Evolutionary conservation across 2,329 filamentous ascomycete genomes (phyloP).

Genomic region (Pseudophaeomoniella oleicola): DNA sequence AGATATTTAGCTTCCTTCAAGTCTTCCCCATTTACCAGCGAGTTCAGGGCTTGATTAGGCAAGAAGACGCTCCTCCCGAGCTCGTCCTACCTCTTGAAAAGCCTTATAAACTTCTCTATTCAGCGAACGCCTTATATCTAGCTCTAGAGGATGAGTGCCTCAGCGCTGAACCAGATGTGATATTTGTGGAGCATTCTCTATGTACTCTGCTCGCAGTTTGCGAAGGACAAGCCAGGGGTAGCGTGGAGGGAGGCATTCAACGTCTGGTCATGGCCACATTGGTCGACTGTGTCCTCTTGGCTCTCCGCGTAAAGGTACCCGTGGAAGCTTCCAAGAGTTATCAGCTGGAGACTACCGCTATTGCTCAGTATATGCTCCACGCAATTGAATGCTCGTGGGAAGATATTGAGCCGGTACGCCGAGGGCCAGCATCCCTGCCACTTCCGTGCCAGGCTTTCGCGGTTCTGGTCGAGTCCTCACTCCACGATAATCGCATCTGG

Average conservation of each 20-base stretch:
- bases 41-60: constrained; percentile 45
- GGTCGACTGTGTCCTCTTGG: constrained; percentile 41
- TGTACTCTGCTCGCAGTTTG: constrained; percentile 46
- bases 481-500: constrained; percentile 33
- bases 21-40: constrained; percentile 54
- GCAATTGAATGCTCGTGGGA: constrained; percentile 17
- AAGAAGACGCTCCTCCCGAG: constrained; percentile 34
- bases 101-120: constrained; percentile 61
- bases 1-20: constrained; percentile 58
- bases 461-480: constrained; percentile 32
- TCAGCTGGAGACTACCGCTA: constrained; percentile 19
- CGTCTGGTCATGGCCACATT: constrained; percentile 37
- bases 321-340: constrained; percentile 14
- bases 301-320: constrained; percentile 36
- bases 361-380: constrained; percentile 21
- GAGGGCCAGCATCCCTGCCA: constrained; percentile 14
- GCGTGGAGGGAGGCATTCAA: constrained; percentile 29
- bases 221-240: constrained; percentile 39
- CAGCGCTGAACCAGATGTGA: constrained; percentile 19
- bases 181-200: constrained; percentile 29
- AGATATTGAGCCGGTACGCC: constrained; percentile 6
- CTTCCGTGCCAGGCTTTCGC: constrained; percentile 31
- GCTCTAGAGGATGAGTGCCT: constrained; percentile 38
- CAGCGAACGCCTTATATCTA: constrained; percentile 49
- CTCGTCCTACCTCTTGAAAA: constrained; percentile 55